Base-by-base conservation (phyloP, 2,329 filamentous ascomycete species). In the Pochonia chlamydosporia region DNA sequence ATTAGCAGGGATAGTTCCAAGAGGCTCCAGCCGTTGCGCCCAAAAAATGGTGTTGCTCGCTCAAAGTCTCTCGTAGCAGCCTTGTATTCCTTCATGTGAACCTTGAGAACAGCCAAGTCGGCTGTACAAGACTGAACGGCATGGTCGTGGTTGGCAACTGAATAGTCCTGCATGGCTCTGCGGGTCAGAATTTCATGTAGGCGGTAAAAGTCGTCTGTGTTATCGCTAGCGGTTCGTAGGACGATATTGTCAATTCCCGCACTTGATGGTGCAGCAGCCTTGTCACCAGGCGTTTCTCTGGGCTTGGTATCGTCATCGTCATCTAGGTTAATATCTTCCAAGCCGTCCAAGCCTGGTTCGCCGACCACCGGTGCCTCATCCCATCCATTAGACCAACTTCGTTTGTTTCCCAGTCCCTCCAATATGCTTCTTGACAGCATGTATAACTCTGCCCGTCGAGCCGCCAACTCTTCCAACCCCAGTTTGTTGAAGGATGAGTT, bases 41-140 rank as follows among this genome's bases (percentile, higher is more conserved):
- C 85, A 56, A 93, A 96, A 52, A 88, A 87, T 0, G 85, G 84
- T 1, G 87, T 85, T 37, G 93, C 82, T 40, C 83, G 78, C 57
- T 85, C 79, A 58, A 99, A 93, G 59, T 87, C 91, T 1, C 78
- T 78, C 0, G 87, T 83, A 1, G 93, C 91, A 1, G 81, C 77
- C 3, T 71, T 73, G 59, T 84, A 91, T 54, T 97, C 87, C 20
- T 79, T 78, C 3, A 87, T 73, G 50, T 87, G 80, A 56, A 85
- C 93, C 58, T 92, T 91, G 43, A 96, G 71, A 5, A 93, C 78
- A 1, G 90, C 93, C 40, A 97, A 76, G 64, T 99, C 93, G 9
- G 89, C 86, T 63, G 91, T 81, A 50, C 84, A 83, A 18, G 83
- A 78, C 56, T 95, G 84, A 1, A 87, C 84, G 7, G 89, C 87